A percentile compares a stretch with the other conserved stretches of the same genome.
Evolutionary conservation across 495 filamentous ascomycete species (phyloP).

Genomic region (Chaetomium fimeti): DNA sequence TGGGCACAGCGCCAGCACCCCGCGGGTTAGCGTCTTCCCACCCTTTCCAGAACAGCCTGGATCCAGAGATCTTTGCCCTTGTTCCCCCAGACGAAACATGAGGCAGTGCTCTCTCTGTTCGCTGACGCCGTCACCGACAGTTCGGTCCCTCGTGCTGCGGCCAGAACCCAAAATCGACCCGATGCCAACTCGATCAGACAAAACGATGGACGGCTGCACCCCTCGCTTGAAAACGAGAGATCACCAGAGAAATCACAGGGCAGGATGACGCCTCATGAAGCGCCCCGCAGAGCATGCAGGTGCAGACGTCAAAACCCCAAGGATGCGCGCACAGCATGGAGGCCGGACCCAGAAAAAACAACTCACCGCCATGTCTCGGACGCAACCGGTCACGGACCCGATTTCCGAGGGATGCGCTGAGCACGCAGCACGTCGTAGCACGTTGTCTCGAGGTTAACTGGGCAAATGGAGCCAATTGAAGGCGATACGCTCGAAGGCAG

Average conservation of each 20-base stretch:
- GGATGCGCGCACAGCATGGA: not conserved
- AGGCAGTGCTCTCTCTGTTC: not conserved
- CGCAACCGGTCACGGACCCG: not conserved
- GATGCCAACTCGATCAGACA: not conserved
- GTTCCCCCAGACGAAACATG: conserved; percentile 2
- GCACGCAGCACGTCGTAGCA: too few relatives aligned
- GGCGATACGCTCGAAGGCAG: not conserved
- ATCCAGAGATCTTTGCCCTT: not conserved
- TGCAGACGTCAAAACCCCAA: conserved; percentile 22
- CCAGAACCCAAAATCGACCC: not conserved
- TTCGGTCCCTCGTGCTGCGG: conserved; percentile 10
- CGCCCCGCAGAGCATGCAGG: conserved; percentile 16
- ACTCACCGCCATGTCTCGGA: conserved; percentile 6
- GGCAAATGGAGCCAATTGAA: not conserved
- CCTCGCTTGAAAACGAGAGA: not conserved
- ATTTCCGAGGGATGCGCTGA: not conserved
- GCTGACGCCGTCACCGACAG: conserved; percentile 8
- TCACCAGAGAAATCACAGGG: conserved; percentile 5
- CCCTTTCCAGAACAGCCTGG: not conserved
- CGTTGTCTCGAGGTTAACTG: not conserved
- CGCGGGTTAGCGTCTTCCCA: not conserved
- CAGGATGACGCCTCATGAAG: conserved; percentile 3
- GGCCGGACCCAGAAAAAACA: too few relatives aligned
- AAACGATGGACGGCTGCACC: not conserved
- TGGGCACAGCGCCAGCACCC: not conserved